Percentiles rank a stretch among this genome's conserved stretches.
phyloP scores from a whole-genome alignment of 305 asterid species.

The Solanum chacoense region DNA sequence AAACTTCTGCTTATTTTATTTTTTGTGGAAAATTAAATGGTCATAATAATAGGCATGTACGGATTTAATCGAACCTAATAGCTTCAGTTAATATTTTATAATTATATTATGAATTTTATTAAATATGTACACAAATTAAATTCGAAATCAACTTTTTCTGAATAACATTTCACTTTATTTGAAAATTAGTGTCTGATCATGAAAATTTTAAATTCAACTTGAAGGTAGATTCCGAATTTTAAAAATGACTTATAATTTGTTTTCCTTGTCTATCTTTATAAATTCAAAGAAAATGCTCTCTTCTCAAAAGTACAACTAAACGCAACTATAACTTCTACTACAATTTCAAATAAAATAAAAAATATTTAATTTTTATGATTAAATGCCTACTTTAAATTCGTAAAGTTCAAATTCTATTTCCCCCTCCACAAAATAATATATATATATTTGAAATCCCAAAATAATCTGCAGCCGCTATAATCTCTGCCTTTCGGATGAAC shows the following conservation, averaged over 20 bases:
- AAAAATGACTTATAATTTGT: no score
- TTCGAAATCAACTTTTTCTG: neutral
- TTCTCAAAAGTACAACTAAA: neutral
- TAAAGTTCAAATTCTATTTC: neutral
- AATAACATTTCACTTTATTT: no score
- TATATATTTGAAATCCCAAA: neutral
- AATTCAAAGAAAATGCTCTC: neutral
- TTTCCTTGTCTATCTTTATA: neutral
- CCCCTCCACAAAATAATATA: neutral
- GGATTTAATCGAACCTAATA: no score
- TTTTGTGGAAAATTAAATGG: neutral
- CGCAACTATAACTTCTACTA: neutral
- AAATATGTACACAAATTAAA: no score
- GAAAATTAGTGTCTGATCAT: no score
- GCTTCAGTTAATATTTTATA: neutral
- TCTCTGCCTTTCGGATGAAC: accelerated
- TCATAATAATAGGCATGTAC: neutral
- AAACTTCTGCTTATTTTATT: neutral
- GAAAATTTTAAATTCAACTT: no score
- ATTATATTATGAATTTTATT: no score
- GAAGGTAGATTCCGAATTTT: no score
- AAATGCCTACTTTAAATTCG: neutral
- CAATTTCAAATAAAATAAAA: neutral
- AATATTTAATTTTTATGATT: neutral
- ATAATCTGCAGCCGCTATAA: accelerated